Conservation (phyloP, 2,329 filamentous ascomycete species). For the Magnaporthiopsis rhizophila region DNA sequence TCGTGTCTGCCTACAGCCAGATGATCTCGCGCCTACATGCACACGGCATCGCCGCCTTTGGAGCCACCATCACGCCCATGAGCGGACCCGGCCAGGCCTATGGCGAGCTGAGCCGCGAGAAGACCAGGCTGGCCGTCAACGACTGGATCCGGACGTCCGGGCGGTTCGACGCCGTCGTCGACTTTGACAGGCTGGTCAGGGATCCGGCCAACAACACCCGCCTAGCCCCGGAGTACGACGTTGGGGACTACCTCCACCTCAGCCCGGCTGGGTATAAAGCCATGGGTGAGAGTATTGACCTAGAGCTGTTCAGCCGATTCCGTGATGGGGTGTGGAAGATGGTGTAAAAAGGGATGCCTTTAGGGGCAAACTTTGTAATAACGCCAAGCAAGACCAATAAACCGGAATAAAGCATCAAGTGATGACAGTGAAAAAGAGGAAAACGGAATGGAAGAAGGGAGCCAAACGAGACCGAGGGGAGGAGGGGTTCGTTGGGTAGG, state of each 20-base stretch:
- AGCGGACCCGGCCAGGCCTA: slow-evolving; percentile 42
- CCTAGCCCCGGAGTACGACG: slow-evolving; percentile 53
- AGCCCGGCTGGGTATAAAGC: slow-evolving; percentile 50
- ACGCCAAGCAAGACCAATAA: no score
- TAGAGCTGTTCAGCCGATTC: slow-evolving; percentile 37
- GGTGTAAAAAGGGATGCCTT: not conserved
- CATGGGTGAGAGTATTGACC: slow-evolving; percentile 33
- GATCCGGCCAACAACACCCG: slow-evolving; percentile 36
- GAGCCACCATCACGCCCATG: slow-evolving; percentile 40
- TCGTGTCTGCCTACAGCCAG: slow-evolving; percentile 45
- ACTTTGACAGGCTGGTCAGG: slow-evolving; percentile 50
- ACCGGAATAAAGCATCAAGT: not conserved
- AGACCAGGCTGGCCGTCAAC: slow-evolving; percentile 47
- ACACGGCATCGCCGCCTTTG: slow-evolving; percentile 45
- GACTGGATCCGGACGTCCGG: slow-evolving; percentile 46
- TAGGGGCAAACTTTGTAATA: no score
- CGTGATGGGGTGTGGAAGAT: slow-evolving; percentile 16
- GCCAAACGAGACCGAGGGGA: not conserved
- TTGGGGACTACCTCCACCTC: slow-evolving; percentile 53
- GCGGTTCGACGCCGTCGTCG: slow-evolving; percentile 51
- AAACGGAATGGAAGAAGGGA: not conserved
- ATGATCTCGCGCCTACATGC: slow-evolving; percentile 45
- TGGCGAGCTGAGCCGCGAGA: slow-evolving; percentile 41
- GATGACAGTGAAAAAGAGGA: not conserved
- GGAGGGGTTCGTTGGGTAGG: not conserved